Conservation (phyloP, 2,329 filamentous ascomycete genomes). For the Ophiosphaerella narmari region DNA sequence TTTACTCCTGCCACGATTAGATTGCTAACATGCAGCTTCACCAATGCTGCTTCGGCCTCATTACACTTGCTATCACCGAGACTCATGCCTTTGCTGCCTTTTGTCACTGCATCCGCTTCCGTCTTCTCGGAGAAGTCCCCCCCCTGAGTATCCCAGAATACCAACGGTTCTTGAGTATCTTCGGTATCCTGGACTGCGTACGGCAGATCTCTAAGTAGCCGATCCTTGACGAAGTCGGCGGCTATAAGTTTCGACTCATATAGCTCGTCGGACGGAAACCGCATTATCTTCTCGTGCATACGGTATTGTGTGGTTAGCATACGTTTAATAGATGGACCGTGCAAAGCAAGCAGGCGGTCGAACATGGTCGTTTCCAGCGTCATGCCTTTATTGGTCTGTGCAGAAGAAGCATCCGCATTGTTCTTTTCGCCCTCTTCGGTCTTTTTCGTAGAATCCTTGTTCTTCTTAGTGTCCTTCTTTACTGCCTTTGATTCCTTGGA, state of each 20-base stretch:
- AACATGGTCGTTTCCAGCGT: slow-evolving; percentile 90
- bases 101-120: slow-evolving; percentile 69
- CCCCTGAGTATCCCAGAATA: slow-evolving; percentile 96
- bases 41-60: slow-evolving; percentile 83
- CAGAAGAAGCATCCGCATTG: slow-evolving; percentile 15
- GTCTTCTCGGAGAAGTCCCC: slow-evolving; percentile 85
- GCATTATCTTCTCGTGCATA: slow-evolving; percentile 97
- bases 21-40: slow-evolving; percentile 74
- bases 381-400: slow-evolving; percentile 49
- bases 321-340: slow-evolving; percentile 82
- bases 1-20: slow-evolving; percentile 80
- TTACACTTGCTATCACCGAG: slow-evolving; percentile 86
- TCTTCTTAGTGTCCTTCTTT: slow-evolving; percentile 42
- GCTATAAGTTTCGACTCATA: slow-evolving; percentile 84
- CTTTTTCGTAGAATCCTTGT: slow-evolving; percentile 48
- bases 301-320: slow-evolving; percentile 98
- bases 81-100: slow-evolving; percentile 53
- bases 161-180: slow-evolving; percentile 82
- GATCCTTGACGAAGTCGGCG: slow-evolving; percentile 74
- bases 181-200: slow-evolving; percentile 81
- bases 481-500: slow-evolving; percentile 44
- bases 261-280: slow-evolving; percentile 85
- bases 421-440: slow-evolving; percentile 41
- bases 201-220: slow-evolving; percentile 75
- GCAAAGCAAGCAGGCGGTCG: slow-evolving; percentile 79